Percentiles rank a stretch among this genome's conserved stretches.
phyloP scores from a whole-genome alignment of 2,329 filamentous ascomycete genomes.

The Xylaria polymorpha region DNA sequence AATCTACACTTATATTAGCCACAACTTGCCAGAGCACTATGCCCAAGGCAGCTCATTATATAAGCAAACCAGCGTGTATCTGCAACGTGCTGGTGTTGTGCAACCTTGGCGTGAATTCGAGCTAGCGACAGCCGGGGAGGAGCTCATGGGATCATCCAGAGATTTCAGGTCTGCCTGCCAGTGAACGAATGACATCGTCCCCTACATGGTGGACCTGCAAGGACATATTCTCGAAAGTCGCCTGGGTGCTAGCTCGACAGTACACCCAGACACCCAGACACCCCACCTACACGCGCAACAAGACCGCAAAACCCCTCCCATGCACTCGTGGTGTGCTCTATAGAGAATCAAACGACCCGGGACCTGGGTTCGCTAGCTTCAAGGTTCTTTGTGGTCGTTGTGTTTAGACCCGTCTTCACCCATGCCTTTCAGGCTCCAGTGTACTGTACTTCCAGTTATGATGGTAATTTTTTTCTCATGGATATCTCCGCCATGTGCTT shows the following conservation, averaged over 20 bases:
- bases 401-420: slow-evolving; percentile 12
- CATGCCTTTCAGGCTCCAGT: neutral
- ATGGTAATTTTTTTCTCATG: slow-evolving; percentile 19
- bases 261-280: slow-evolving; percentile 7
- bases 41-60: slow-evolving; percentile 29
- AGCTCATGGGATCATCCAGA: slow-evolving; percentile 40
- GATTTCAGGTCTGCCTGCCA: slow-evolving; percentile 29
- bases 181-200: slow-evolving; percentile 28
- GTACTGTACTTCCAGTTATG: slow-evolving; percentile 3
- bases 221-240: slow-evolving; percentile 29
- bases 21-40: slow-evolving; percentile 10
- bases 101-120: slow-evolving; percentile 29
- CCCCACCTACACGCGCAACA: slow-evolving; percentile 16
- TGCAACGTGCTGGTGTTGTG: slow-evolving; percentile 36
- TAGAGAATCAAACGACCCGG: neutral
- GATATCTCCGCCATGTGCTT: slow-evolving; percentile 24
- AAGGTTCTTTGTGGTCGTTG: slow-evolving; percentile 14
- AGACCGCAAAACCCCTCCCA: slow-evolving; percentile 8
- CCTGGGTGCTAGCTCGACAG: neutral
- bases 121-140: slow-evolving; percentile 24
- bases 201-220: slow-evolving; percentile 18
- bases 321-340: slow-evolving; percentile 12
- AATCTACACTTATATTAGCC: slow-evolving; percentile 12
- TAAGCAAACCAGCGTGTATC: slow-evolving; percentile 32
- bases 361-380: slow-evolving; percentile 14